phyloP scores from a whole-genome alignment of 768 basidiomycete species.

The Lepiota venenata region DNA sequence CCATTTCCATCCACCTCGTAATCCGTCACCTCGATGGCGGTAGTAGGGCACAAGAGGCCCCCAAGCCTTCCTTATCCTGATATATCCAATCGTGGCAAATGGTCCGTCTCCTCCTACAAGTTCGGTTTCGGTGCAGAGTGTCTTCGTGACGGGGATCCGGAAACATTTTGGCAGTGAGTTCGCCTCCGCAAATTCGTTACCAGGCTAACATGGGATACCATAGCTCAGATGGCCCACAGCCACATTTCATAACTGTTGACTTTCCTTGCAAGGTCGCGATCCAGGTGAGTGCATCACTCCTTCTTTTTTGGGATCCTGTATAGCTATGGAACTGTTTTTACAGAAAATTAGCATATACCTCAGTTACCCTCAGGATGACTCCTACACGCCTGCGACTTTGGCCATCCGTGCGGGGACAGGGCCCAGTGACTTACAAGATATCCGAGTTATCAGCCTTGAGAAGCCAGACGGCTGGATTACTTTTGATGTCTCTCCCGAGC shows the following conservation, averaged over 20 bases:
- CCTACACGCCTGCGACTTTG: constrained; percentile 92
- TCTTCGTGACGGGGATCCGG: constrained; percentile 80
- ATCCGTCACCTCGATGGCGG: not conserved
- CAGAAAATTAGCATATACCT: constrained; percentile 88
- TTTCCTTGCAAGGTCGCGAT: constrained; percentile 89
- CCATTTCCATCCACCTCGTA: not conserved
- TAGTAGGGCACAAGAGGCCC: constrained; percentile 28
- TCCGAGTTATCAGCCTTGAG: constrained; percentile 77
- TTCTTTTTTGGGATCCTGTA: not conserved
- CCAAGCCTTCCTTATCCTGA: constrained; percentile 71
- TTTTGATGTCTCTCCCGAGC: constrained; percentile 79
- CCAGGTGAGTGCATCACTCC: constrained; percentile 48
- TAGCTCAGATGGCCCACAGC: constrained; percentile 94
- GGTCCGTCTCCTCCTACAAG: constrained; percentile 96
- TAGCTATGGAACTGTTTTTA: not conserved
- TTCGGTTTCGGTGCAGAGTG: constrained; percentile 96
- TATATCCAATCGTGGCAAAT: constrained; percentile 85
- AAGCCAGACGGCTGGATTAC: constrained; percentile 96
- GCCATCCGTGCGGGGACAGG: constrained; percentile 92
- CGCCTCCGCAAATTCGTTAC: not conserved
- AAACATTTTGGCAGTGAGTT: constrained; percentile 97
- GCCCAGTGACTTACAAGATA: constrained; percentile 88
- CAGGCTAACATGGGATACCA: not conserved
- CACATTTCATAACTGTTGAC: constrained; percentile 92
- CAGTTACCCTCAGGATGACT: constrained; percentile 84